These are phyloP conservation scores for Pyrrhoderma lamaoense DNA, from an alignment of 1,284 basidiomycete species.

Conservation along the genomic window DNA sequence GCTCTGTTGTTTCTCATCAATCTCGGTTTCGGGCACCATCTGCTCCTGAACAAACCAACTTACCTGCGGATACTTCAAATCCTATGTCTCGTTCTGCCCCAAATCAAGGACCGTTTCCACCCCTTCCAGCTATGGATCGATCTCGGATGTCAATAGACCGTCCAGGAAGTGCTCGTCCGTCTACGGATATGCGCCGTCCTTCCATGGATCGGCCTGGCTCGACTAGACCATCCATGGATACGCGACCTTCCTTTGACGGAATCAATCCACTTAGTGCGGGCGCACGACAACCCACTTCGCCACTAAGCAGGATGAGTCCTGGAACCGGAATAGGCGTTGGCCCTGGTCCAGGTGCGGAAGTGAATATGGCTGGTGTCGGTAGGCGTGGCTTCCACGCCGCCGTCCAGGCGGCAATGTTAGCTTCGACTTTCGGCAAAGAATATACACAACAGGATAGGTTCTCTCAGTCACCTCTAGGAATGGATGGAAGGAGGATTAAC, in stretches of 20 bases:
- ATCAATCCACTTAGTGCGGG: neutral
- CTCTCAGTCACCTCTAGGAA: slow-evolving; percentile 20
- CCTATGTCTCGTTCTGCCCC: slow-evolving; percentile 7
- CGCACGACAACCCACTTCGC: neutral
- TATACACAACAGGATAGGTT: neutral
- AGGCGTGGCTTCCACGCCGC: slow-evolving; percentile 38
- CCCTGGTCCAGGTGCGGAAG: slow-evolving; percentile 1
- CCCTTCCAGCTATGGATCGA: slow-evolving; percentile 11
- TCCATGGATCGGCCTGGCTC: slow-evolving; percentile 10
- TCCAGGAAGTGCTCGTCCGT: slow-evolving; percentile 2
- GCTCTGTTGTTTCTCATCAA: neutral
- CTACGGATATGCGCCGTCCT: slow-evolving; percentile 6
- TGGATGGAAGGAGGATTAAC: slow-evolving; percentile 35
- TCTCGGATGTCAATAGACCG: slow-evolving; percentile 2
- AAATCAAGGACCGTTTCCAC: neutral
- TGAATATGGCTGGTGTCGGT: slow-evolving; percentile 38
- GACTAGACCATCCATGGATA: slow-evolving; percentile 6
- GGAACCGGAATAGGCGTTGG: neutral
- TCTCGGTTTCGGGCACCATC: slow-evolving; percentile 5
- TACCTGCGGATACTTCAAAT: neutral
- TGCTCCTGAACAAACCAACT: neutral
- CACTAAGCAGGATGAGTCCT: neutral
- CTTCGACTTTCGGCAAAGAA: slow-evolving; percentile 6
- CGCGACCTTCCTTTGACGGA: slow-evolving; percentile 9
- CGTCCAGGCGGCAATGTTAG: slow-evolving; percentile 27